Percentiles rank a stretch among this genome's conserved stretches.
These are phyloP conservation scores for Apiotrichum montevideense DNA, from an alignment of 1,284 basidiomycete species.

Conservation along the genomic window DNA sequence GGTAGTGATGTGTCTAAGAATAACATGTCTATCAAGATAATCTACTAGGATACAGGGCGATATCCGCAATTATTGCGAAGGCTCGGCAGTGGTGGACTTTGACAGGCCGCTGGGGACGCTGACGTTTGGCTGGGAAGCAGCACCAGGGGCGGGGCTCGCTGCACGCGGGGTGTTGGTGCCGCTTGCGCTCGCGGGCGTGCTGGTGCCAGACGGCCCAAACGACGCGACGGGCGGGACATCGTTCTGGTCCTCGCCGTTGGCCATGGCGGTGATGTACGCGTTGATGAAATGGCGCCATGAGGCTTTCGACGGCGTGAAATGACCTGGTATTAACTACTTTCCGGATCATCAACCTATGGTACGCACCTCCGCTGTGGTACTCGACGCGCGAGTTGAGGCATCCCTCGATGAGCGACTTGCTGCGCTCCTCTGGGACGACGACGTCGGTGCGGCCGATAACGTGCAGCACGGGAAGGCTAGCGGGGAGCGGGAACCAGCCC, in stretches of 20 bases:
- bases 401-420: slow-evolving; percentile 56
- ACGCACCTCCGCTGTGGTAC: slow-evolving; percentile 45
- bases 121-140: too few species aligned
- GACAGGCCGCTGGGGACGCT: not conserved
- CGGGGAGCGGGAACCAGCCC: slow-evolving; percentile 45
- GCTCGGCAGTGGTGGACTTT: not conserved
- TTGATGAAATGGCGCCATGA: slow-evolving; percentile 47
- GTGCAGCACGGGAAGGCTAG: slow-evolving; percentile 66
- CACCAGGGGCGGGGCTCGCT: not conserved
- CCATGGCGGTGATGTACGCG: slow-evolving; percentile 45
- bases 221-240: slow-evolving; percentile 34
- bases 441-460: slow-evolving; percentile 74
- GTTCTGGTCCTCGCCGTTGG: slow-evolving; percentile 34
- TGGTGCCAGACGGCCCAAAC: slow-evolving; percentile 32
- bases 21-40: too few species aligned
- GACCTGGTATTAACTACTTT: slow-evolving; percentile 19
- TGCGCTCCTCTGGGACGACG: slow-evolving; percentile 67
- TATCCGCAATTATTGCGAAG: too few species aligned
- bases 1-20: too few species aligned
- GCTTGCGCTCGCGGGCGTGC: slow-evolving; percentile 17
- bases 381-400: slow-evolving; percentile 49
- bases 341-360: not conserved
- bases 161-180: slow-evolving; percentile 13
- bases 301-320: slow-evolving; percentile 44
- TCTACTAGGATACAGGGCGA: too few species aligned